A percentile compares a stretch with the other conserved stretches of the same genome.
Evolutionary conservation across 768 basidiomycete genomes (phyloP).

Genomic region (Crepidotus variabilis): DNA sequence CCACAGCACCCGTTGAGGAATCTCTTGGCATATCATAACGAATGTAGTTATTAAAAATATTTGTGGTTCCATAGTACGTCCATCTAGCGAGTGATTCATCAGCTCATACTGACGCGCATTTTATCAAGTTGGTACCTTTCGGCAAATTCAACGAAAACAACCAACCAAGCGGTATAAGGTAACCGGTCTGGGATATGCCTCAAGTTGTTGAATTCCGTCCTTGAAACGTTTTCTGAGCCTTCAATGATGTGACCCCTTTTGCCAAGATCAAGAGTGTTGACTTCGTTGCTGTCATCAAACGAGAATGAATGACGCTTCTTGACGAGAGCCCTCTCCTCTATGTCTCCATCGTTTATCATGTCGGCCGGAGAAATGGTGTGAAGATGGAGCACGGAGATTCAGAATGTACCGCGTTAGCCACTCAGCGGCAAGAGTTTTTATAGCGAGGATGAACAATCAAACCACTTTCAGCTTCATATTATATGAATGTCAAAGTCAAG

Average conservation of each 20-base stretch:
- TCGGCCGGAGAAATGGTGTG: background rate
- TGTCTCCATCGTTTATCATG: background rate
- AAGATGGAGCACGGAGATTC: background rate
- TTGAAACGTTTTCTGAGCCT: constrained; percentile 45
- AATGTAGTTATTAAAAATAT: constrained; percentile 52
- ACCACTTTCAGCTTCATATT: no score
- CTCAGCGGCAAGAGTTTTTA: no score
- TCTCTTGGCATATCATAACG: constrained; percentile 43
- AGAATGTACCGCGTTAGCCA: no score
- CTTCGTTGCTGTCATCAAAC: background rate
- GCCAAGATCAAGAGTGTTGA: background rate
- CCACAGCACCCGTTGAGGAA: constrained; percentile 43
- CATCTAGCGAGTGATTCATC: constrained; percentile 23
- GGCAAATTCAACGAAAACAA: constrained; percentile 48
- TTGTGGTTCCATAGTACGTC: constrained; percentile 52
- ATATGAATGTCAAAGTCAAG: no score
- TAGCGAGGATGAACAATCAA: no score
- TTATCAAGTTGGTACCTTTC: constrained; percentile 20
- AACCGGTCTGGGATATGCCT: constrained; percentile 42
- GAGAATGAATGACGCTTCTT: background rate
- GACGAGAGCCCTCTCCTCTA: background rate
- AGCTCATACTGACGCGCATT: background rate
- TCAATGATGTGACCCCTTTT: constrained; percentile 20
- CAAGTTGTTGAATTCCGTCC: constrained; percentile 41
- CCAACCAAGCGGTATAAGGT: constrained; percentile 37